These are phyloP conservation scores for Lentinula raphanica DNA, from an alignment of 768 basidiomycete species.

Conservation along the genomic window DNA sequence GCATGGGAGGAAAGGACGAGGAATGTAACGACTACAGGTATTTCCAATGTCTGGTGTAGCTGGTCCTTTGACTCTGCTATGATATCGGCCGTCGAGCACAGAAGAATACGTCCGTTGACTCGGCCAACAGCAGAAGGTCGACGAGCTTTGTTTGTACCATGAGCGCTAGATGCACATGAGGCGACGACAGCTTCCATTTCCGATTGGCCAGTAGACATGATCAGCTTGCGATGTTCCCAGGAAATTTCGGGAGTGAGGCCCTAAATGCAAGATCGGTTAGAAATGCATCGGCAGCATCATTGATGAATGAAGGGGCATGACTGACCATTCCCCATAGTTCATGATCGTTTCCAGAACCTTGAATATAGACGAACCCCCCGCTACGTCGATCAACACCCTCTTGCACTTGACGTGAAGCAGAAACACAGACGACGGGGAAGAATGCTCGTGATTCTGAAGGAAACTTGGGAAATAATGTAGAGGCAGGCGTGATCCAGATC, in stretches of 20 bases:
- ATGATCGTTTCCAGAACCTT: slow-evolving; percentile 94
- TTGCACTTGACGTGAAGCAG: slow-evolving; percentile 69
- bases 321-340: slow-evolving; percentile 80
- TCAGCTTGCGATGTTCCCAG: slow-evolving; percentile 50
- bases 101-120: slow-evolving; percentile 35
- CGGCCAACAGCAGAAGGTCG: slow-evolving; percentile 24
- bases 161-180: background rate
- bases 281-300: background rate
- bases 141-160: background rate
- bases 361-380: slow-evolving; percentile 80
- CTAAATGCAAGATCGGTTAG: slow-evolving; percentile 37
- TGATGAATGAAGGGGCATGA: background rate
- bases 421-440: slow-evolving; percentile 76
- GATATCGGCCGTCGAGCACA: slow-evolving; percentile 31
- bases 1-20: slow-evolving; percentile 20
- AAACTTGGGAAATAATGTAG: slow-evolving; percentile 40
- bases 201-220: slow-evolving; percentile 44
- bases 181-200: slow-evolving; percentile 45
- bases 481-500: slow-evolving; percentile 82
- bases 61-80: background rate
- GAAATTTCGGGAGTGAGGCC: slow-evolving; percentile 72
- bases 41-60: background rate
- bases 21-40: slow-evolving; percentile 16
- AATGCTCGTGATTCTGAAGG: slow-evolving; percentile 29
- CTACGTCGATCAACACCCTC: slow-evolving; percentile 57